Conservation (phyloP, 805 yeast species). For the Candida takata region DNA sequence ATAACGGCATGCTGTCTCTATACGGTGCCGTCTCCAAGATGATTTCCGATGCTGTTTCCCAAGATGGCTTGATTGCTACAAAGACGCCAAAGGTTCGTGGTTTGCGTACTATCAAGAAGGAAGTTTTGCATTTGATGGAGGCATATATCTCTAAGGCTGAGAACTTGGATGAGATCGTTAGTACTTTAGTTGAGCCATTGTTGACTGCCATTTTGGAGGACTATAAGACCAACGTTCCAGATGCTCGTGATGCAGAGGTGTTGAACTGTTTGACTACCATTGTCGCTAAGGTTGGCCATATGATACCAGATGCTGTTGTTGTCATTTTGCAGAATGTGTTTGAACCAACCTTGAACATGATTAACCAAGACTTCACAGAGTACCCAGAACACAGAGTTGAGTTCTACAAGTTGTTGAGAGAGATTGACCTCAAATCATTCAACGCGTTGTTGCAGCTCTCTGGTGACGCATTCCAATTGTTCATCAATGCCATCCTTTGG, state of each 20-base stretch:
- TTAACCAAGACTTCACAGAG: constrained; percentile 89
- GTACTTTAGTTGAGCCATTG: constrained; percentile 75
- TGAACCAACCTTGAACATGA: constrained; percentile 92
- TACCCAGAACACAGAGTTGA: constrained; percentile 98
- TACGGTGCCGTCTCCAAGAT: constrained; percentile 83
- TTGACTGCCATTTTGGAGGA: constrained; percentile 83
- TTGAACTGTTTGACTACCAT: constrained; percentile 90
- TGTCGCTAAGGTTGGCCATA: constrained; percentile 77
- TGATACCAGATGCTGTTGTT: constrained; percentile 87
- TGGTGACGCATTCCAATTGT: constrained; percentile 83
- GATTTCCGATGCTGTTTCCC: constrained; percentile 74
- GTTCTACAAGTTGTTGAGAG: constrained; percentile 83
- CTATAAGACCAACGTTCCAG: constrained; percentile 82
- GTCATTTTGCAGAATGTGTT: constrained; percentile 83
- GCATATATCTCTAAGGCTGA: constrained; percentile 84
- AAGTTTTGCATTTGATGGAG: constrained; percentile 81
- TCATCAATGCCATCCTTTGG: constrained; percentile 94
- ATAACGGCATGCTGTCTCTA: constrained; percentile 81
- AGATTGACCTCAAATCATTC: constrained; percentile 80
- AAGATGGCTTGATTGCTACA: constrained; percentile 82
- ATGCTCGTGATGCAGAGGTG: constrained; percentile 97
- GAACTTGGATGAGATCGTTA: constrained; percentile 71
- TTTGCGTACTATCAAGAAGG: constrained; percentile 92
- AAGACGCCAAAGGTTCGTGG: constrained; percentile 94
- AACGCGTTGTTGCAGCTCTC: constrained; percentile 82